phyloP scores from a whole-genome alignment of 805 yeast genomes.

The Lachancea fermentati region DNA sequence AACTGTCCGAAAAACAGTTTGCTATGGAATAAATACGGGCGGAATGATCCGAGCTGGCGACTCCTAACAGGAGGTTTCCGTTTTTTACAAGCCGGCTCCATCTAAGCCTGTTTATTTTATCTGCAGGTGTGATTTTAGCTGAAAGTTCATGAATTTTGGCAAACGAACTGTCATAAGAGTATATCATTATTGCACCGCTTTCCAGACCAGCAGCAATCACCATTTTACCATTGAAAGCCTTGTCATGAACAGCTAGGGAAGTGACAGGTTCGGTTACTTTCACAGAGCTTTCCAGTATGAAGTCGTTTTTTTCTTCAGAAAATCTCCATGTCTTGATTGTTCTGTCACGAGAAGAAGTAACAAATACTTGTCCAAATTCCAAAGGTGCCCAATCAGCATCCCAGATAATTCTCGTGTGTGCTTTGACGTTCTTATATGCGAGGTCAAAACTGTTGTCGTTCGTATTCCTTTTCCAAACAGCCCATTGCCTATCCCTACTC shows the following conservation, averaged over 20 bases:
- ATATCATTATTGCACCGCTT: slow-evolving; percentile 51
- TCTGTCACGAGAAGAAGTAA: slow-evolving; percentile 86
- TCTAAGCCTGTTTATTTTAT: slow-evolving; percentile 52
- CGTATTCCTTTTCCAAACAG: slow-evolving; percentile 56
- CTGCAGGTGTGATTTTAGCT: slow-evolving; percentile 48
- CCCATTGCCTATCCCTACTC: slow-evolving; percentile 83
- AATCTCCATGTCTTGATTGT: slow-evolving; percentile 68
- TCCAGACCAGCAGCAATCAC: slow-evolving; percentile 66
- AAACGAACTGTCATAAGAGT: slow-evolving; percentile 33
- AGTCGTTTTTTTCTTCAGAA: slow-evolving; percentile 32
- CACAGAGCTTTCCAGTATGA: slow-evolving; percentile 34
- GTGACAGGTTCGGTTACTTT: slow-evolving; percentile 59
- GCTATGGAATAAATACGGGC: slow-evolving; percentile 35
- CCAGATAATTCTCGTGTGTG: slow-evolving; percentile 92
- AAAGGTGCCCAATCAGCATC: slow-evolving; percentile 82
- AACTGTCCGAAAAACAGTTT: too few species aligned
- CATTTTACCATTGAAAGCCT: slow-evolving; percentile 26
- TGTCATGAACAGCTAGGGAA: slow-evolving; percentile 48
- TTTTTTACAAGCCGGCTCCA: slow-evolving; percentile 40
- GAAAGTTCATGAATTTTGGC: slow-evolving; percentile 33
- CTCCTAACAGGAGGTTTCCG: slow-evolving; percentile 42
- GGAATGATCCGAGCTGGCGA: slow-evolving; percentile 63
- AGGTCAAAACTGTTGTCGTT: slow-evolving; percentile 38
- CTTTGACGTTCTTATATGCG: slow-evolving; percentile 48
- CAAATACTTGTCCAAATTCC: slow-evolving; percentile 45